phyloP scores from a whole-genome alignment of 2,329 filamentous ascomycete genomes.

The Septoria linicola region DNA sequence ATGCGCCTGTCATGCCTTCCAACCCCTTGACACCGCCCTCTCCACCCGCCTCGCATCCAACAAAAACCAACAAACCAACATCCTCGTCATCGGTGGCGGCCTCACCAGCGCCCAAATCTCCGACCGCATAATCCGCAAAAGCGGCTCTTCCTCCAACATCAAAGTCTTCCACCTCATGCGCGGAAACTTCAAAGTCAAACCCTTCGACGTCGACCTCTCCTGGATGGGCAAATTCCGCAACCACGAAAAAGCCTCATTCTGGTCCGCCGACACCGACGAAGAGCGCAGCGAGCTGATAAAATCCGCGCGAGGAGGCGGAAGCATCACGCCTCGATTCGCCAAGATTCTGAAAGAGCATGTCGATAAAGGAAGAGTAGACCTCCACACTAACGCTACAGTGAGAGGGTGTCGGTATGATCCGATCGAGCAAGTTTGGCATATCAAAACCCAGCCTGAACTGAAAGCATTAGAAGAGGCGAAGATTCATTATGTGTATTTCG shows the following conservation, averaged over 20 bases:
- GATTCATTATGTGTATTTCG: conserved; percentile 70
- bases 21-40: conserved; percentile 46
- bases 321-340: conserved; percentile 67
- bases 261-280: conserved; percentile 70
- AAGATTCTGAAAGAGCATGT: conserved; percentile 65
- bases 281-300: conserved; percentile 66
- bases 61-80: conserved; percentile 53
- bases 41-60: conserved; percentile 50
- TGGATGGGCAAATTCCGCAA: conserved; percentile 86
- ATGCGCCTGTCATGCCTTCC: conserved; percentile 66
- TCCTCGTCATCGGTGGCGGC: conserved; percentile 73
- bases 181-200: conserved; percentile 58
- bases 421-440: conserved; percentile 48
- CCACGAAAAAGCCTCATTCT: conserved; percentile 72
- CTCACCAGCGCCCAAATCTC: conserved; percentile 73
- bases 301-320: conserved; percentile 70
- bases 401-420: conserved; percentile 52
- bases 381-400: conserved; percentile 61
- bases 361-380: conserved; percentile 51
- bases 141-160: conserved; percentile 53
- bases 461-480: conserved; percentile 43
- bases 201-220: conserved; percentile 72
- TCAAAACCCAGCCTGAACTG: conserved; percentile 56
- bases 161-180: conserved; percentile 72
- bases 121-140: conserved; percentile 60